These are phyloP conservation scores for Inga leiocalycina DNA, from an alignment of 306 rosid genomes.

Conservation along the genomic window DNA sequence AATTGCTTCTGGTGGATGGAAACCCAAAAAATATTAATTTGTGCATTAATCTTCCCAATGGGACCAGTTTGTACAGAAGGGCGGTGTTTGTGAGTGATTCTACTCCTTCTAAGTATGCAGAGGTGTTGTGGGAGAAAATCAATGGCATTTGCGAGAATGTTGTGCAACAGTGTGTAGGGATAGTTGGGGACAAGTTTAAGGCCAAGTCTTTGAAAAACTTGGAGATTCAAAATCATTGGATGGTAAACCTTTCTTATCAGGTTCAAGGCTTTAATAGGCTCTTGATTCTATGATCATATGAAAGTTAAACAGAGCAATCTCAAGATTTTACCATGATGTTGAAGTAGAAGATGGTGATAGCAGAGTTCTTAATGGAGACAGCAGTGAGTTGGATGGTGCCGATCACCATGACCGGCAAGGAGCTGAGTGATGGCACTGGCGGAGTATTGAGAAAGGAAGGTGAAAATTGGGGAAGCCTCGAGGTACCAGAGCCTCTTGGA, in stretches of 20 bases:
- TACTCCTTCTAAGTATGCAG: constrained; percentile 77
- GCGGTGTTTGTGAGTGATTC: constrained; percentile 73
- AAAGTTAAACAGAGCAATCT: no score
- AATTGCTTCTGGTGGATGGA: constrained; percentile 85
- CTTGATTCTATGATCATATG: no score
- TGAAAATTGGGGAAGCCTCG: no score
- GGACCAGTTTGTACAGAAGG: constrained; percentile 80
- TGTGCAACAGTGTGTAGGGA: constrained; percentile 83
- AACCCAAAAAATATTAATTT: constrained; percentile 53
- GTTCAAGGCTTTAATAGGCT: constrained; percentile 62
- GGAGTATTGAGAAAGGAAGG: no score
- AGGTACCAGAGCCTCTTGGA: no score
- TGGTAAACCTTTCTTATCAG: constrained; percentile 94
- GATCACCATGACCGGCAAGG: no score
- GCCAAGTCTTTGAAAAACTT: constrained; percentile 74
- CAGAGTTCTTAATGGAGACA: no score
- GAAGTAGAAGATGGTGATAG: no score
- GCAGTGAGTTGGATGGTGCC: no score
- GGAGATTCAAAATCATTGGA: constrained; percentile 87
- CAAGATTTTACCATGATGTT: no score
- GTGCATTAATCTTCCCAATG: constrained; percentile 84
- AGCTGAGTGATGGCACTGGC: no score
- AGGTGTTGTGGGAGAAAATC: constrained; percentile 82
- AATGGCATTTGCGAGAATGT: constrained; percentile 77
- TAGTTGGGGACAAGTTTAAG: constrained; percentile 85